A percentile compares a stretch with the other conserved stretches of the same genome.
These are phyloP conservation scores for Dothideomycetidae sp. DNA, from an alignment of 2,329 filamentous ascomycete genomes.

Conservation along the genomic window DNA sequence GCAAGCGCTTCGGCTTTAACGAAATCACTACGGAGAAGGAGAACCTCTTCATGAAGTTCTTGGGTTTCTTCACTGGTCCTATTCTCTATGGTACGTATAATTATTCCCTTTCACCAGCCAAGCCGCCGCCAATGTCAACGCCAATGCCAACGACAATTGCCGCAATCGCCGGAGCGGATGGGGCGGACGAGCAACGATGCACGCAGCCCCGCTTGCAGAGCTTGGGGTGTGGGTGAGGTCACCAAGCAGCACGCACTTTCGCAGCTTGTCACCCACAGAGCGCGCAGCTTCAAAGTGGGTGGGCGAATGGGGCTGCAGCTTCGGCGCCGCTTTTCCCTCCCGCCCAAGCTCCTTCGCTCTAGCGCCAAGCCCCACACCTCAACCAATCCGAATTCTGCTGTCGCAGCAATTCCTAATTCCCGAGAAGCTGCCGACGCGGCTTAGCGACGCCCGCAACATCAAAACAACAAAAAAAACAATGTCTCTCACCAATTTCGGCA, in stretches of 20 bases:
- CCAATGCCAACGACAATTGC: constrained; percentile 8
- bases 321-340: neutral
- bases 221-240: neutral
- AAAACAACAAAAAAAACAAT: constrained; percentile 9
- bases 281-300: too few species aligned
- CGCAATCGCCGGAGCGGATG: constrained; percentile 5
- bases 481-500: constrained; percentile 6
- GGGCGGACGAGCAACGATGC: too few species aligned
- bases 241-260: neutral
- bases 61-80: constrained; percentile 61
- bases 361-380: constrained; percentile 9
- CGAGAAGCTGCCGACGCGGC: neutral
- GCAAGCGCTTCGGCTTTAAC: constrained; percentile 55
- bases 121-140: constrained; percentile 5
- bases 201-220: neutral
- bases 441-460: too few species aligned
- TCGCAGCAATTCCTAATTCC: neutral
- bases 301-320: too few species aligned
- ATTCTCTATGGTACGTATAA: constrained; percentile 58
- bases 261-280: too few species aligned
- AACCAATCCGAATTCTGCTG: constrained; percentile 3
- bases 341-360: neutral
- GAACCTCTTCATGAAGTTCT: constrained; percentile 60
- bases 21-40: constrained; percentile 61
- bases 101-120: constrained; percentile 9